These are phyloP conservation scores for Umbilicus rupestris DNA, from an alignment of 164 flowering plant species.

Conservation along the genomic window DNA sequence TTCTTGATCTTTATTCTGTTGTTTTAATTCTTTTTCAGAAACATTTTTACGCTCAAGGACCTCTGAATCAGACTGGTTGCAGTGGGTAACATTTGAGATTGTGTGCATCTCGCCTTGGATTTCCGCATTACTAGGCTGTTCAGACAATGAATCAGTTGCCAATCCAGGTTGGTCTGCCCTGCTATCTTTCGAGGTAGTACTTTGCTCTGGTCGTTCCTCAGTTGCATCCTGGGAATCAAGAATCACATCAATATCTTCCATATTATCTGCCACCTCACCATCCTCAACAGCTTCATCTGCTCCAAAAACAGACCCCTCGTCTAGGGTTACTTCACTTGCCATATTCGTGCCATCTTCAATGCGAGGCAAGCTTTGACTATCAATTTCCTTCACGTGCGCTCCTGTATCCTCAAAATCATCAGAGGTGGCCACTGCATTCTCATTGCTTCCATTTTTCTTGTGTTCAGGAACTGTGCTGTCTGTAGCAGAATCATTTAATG, in stretches of 20 bases:
- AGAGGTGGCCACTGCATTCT: no score
- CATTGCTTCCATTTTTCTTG: no score
- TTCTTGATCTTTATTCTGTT: conserved; percentile 14
- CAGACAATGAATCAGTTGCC: not conserved
- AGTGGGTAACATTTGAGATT: not conserved
- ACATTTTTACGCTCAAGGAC: conserved; percentile 18
- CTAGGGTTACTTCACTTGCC: not conserved
- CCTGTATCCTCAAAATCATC: no score
- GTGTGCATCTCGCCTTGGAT: not conserved
- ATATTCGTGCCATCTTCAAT: not conserved
- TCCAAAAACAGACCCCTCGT: not conserved
- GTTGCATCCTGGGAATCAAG: not conserved
- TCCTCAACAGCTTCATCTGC: not conserved
- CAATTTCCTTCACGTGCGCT: no score
- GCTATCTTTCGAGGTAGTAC: not conserved
- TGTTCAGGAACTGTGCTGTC: no score
- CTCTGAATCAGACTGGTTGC: conserved; percentile 12
- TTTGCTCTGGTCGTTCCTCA: not conserved
- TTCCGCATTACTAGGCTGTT: not conserved
- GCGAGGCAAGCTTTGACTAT: no score
- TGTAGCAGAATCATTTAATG: no score
- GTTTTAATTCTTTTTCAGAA: conserved; percentile 14
- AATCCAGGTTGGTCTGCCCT: not conserved
- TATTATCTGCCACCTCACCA: not conserved
- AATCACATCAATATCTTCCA: not conserved